Percentiles rank a stretch among this genome's conserved stretches.
Evolutionary conservation across 106 monocot species (phyloP).

Genomic region (Agapanthus africanus): DNA sequence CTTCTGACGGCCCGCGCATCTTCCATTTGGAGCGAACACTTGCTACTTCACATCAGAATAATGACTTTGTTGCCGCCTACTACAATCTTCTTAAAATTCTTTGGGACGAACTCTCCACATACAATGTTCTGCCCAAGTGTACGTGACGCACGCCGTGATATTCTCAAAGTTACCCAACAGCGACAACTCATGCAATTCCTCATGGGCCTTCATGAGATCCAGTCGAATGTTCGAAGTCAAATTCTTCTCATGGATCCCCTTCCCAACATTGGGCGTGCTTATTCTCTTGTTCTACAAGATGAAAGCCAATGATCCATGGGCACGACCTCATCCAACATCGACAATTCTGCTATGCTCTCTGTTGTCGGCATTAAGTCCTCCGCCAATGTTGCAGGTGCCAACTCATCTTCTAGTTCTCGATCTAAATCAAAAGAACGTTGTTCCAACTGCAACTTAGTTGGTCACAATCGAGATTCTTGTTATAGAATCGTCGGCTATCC

Average conservation of each 20-base stretch:
- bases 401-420: too few relatives aligned
- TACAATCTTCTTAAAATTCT: background rate
- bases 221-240: background rate
- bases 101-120: background rate
- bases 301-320: background rate
- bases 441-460: too few relatives aligned
- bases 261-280: background rate
- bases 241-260: slow-evolving; percentile 4
- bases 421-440: too few relatives aligned
- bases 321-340: too few relatives aligned
- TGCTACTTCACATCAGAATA: background rate
- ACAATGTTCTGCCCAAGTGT: background rate
- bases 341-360: too few relatives aligned
- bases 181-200: slow-evolving; percentile 1
- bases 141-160: background rate
- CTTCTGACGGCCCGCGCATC: background rate
- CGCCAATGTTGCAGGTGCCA: too few relatives aligned
- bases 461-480: too few relatives aligned
- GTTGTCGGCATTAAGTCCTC: too few relatives aligned
- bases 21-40: background rate
- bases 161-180: background rate
- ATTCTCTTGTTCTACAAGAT: slow-evolving; percentile 2
- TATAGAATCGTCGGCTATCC: too few relatives aligned
- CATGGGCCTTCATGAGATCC: slow-evolving; percentile 6
- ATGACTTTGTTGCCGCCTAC: background rate